phyloP scores from a whole-genome alignment of 495 filamentous ascomycete genomes.

The Ramalina peruviana region DNA sequence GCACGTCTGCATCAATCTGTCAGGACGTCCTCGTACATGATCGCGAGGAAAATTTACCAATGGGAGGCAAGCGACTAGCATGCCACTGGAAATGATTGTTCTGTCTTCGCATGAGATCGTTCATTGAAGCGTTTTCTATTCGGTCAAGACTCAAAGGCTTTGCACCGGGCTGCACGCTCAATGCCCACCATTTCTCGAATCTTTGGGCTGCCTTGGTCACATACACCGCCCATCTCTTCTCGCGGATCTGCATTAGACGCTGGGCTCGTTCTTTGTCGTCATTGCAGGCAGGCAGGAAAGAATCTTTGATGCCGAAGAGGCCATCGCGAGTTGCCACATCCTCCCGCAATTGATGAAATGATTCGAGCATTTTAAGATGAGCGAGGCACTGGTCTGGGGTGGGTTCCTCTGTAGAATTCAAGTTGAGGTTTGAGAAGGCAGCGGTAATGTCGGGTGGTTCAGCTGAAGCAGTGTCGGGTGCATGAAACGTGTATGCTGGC shows the following conservation, averaged over 20 bases:
- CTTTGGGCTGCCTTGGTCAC: constrained; percentile 58
- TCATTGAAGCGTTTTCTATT: too few species aligned
- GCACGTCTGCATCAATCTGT: constrained; percentile 40
- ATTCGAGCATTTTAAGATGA: constrained; percentile 64
- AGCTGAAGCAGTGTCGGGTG: neutral
- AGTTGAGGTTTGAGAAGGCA: constrained; percentile 13
- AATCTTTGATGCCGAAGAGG: constrained; percentile 48
- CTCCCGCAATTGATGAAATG: constrained; percentile 54
- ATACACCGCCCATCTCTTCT: constrained; percentile 74
- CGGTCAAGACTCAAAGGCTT: neutral
- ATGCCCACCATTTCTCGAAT: constrained; percentile 59
- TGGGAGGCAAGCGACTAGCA: constrained; percentile 13
- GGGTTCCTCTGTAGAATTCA: constrained; percentile 4
- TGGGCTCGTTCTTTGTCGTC: constrained; percentile 13
- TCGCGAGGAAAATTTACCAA: constrained; percentile 5
- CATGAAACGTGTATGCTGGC: neutral
- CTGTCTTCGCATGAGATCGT: too few species aligned
- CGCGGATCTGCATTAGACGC: constrained; percentile 33
- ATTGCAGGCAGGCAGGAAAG: constrained; percentile 8
- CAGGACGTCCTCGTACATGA: neutral
- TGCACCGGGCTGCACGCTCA: constrained; percentile 8
- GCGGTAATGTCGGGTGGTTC: constrained; percentile 7
- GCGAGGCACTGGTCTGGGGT: constrained; percentile 43
- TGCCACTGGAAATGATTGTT: too few species aligned
- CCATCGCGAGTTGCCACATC: constrained; percentile 47